Evolutionary conservation across 1,284 basidiomycete species (phyloP), one percentile per base, ranked within the genome.

Genomic region (Earliella scabrosa): DNA sequence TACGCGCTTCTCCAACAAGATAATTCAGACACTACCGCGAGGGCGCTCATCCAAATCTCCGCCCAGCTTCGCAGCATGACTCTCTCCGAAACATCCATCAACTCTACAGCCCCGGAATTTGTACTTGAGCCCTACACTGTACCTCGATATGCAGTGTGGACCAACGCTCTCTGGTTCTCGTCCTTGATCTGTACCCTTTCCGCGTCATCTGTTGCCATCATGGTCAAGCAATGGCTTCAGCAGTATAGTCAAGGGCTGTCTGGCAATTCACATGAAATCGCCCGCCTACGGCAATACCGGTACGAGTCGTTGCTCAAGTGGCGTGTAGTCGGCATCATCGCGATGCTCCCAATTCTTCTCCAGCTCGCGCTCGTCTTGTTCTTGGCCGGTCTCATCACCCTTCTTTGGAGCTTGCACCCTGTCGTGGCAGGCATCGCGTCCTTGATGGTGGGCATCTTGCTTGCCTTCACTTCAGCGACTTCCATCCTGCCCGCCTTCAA

Each of bases 401-500:
- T 64, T 18, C 46, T 63, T 4, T 64, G 46, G 45, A 36, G 26
- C 4, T 41, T 63, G 16, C 50, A 60, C 24, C 26, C 18, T 16
- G 7, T 52, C n/a, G 56, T 63, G n/a, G 56, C 61, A 4, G 21
- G 11, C 6, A 26, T 54, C 7, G 46, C 59, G 14, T 60, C 64
- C 3, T 32, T 47, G 8, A 35, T 68, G 3, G 55, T 66, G 20
- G 63, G 47, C 10, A n/a, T 56, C 1, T 46, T 63, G 9, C 51
- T 69, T 14, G 9, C 58, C 4, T 65, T 66, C 54, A 52, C 52
- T 18, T 6, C 46, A 4, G 32, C 29, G 4, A 69, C 67, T 1
- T 64, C 60, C 1, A 40, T 69, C 20, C 50, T 68, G 4, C 68
- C 69, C 7, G 49, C 58, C 9, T 61, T 67, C 50, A 51, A 52